These are phyloP conservation scores for Talaromyces sp. DNA, from an alignment of 2,329 filamentous ascomycete species.

Conservation along the genomic window DNA sequence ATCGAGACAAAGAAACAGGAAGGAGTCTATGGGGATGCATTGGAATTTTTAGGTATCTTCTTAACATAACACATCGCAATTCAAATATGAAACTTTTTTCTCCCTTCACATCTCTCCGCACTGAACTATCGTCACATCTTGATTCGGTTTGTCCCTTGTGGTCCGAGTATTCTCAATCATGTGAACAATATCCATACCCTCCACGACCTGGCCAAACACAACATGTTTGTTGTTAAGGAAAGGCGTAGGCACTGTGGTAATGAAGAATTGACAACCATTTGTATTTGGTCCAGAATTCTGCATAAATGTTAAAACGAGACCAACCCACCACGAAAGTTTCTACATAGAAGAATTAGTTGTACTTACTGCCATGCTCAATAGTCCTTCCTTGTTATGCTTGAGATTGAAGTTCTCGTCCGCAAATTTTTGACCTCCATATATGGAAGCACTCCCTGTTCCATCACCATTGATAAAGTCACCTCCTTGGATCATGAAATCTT, in stretches of 20 bases:
- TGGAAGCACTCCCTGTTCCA: slow-evolving; percentile 81
- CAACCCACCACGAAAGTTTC: neutral
- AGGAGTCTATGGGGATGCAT: neutral
- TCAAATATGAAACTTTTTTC: neutral
- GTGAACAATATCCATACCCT: slow-evolving; percentile 83
- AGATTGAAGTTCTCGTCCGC: slow-evolving; percentile 84
- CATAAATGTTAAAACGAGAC: neutral
- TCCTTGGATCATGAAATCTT: slow-evolving; percentile 95
- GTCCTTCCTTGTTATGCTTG: slow-evolving; percentile 73
- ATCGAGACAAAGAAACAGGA: neutral
- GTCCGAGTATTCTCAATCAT: slow-evolving; percentile 93
- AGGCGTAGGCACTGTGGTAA: slow-evolving; percentile 81
- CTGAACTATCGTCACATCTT: slow-evolving; percentile 79
- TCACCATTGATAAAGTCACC: slow-evolving; percentile 94
- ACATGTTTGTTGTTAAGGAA: slow-evolving; percentile 93
- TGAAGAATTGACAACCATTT: slow-evolving; percentile 97
- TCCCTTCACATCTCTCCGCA: slow-evolving; percentile 82
- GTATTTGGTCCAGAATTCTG: slow-evolving; percentile 88
- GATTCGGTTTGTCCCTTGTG: slow-evolving; percentile 75
- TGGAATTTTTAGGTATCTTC: neutral
- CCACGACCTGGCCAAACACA: slow-evolving; percentile 86
- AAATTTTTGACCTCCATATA: slow-evolving; percentile 82
- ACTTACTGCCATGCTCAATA: slow-evolving; percentile 90
- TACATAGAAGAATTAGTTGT: neutral
- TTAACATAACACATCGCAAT: neutral